Base-by-base conservation (phyloP, 208 protist genomes). In the Trypanosoma rangeli region DNA sequence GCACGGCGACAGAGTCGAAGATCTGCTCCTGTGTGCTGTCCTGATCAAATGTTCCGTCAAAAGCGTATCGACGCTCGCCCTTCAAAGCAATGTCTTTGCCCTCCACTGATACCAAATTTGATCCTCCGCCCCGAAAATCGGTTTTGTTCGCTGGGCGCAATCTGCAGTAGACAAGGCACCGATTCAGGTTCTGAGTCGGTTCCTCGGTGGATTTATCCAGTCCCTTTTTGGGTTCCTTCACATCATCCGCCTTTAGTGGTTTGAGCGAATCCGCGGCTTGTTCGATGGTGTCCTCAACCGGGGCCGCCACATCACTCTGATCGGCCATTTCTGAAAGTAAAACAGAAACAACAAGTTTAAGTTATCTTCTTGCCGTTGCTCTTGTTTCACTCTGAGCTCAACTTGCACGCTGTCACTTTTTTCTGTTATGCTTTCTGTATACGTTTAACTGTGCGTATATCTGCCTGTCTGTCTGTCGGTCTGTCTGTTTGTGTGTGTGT, bases 101-200 rank as follows among this genome's bases (percentile, higher is more conserved):
- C n/a, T 85, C 64, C 37, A 70, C 54, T n/a, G 72, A 79, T 7
- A 95, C 72, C 20, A 93, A 60, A n/a, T 78, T 31, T 57, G 77
- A 82, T 0, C 82, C 84, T 46, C 82, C 87, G 42, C 88, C 83
- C 59, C 86, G 82, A 74, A 73, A 93, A 60, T 95, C 90, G 9
- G 76, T 76, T 64, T 83, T 85, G 68, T 92, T 87, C 29, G 65
- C 70, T 10, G 90, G 90, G 0, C 90, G 84, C 57, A 93, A 73
- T 28, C 90, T 71, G 76, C 87, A 93, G 64, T 92, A 93, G 54
- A 95, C 90, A 22, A 95, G 79, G 59, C 90, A 95, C 13, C 90
- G 84, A 18, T 78, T 83, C 7, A 61, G 58, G 29, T 20, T 48
- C 33, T 28, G n/a, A 4, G 49, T 12, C 22, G 18, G 16, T 12